phyloP scores from a whole-genome alignment of 2,329 filamentous ascomycete species.

The Akanthomyces muscarius region DNA sequence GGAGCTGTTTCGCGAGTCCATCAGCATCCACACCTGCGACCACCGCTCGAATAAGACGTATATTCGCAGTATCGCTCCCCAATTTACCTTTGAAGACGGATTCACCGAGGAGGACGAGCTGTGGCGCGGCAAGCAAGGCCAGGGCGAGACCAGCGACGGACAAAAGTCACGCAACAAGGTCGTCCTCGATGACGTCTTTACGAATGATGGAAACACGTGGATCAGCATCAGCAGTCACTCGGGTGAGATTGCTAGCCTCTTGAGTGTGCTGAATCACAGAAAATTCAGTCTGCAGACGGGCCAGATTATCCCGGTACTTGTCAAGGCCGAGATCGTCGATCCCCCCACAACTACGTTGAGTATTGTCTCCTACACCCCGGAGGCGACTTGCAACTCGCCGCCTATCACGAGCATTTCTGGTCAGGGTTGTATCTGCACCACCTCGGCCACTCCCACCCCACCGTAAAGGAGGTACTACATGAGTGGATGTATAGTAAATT shows the following conservation, averaged over 20 bases:
- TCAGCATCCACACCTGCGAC: slow-evolving; percentile 67
- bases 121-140: slow-evolving; percentile 34
- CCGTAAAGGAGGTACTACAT: not conserved
- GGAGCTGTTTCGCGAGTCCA: slow-evolving; percentile 61
- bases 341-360: slow-evolving; percentile 4
- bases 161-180: slow-evolving; percentile 46
- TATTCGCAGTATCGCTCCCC: slow-evolving; percentile 50
- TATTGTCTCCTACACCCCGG: slow-evolving; percentile 13
- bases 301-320: slow-evolving; percentile 62
- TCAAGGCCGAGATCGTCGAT: slow-evolving; percentile 30
- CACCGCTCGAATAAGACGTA: slow-evolving; percentile 51
- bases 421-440: slow-evolving; percentile 13
- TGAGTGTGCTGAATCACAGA: slow-evolving; percentile 57
- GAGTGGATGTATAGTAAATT: not conserved
- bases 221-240: slow-evolving; percentile 58
- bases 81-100: slow-evolving; percentile 54
- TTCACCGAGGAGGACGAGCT: slow-evolving; percentile 54
- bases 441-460: not conserved
- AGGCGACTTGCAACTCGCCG: slow-evolving; percentile 17
- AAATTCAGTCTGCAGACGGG: slow-evolving; percentile 61
- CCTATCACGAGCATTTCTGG: slow-evolving; percentile 12
- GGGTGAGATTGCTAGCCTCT: slow-evolving; percentile 50
- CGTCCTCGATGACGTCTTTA: slow-evolving; percentile 56
- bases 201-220: slow-evolving; percentile 48
- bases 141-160: slow-evolving; percentile 42